A percentile compares a stretch with the other conserved stretches of the same genome.
Evolutionary conservation across 2,329 filamentous ascomycete genomes (phyloP).

Genomic region (Aspergillus vadensis): DNA sequence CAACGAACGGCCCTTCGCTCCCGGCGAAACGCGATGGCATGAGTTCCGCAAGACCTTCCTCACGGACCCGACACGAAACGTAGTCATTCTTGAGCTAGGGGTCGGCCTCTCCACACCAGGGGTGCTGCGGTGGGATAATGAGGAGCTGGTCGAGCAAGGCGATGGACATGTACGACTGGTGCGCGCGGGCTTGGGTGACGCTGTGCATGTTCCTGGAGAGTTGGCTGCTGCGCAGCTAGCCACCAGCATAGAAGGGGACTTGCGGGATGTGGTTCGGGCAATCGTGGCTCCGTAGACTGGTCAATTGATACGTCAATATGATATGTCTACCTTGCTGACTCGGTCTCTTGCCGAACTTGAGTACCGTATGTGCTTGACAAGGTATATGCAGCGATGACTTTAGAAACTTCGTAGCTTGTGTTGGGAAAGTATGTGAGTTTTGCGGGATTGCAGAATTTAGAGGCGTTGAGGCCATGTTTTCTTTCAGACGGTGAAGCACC

Average conservation of each 20-base stretch:
- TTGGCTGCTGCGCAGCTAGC: conserved; percentile 20
- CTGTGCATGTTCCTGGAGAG: conserved; percentile 24
- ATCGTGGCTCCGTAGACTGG: not conserved
- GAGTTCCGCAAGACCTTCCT: conserved; percentile 9
- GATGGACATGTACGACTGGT: conserved; percentile 17
- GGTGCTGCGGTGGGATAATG: conserved; percentile 27
- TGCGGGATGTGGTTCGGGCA: conserved; percentile 10
- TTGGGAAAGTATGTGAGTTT: too few relatives aligned
- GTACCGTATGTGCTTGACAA: too few relatives aligned
- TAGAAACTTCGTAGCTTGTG: too few relatives aligned
- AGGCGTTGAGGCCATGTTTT: too few relatives aligned
- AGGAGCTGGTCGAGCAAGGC: conserved; percentile 19
- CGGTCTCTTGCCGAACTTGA: too few relatives aligned
- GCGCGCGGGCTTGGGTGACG: conserved; percentile 22
- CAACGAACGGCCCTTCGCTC: conserved; percentile 18
- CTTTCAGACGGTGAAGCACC: too few relatives aligned
- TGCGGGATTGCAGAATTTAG: too few relatives aligned
- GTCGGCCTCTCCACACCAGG: conserved; percentile 27
- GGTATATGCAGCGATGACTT: too few relatives aligned
- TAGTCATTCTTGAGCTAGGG: conserved; percentile 25
- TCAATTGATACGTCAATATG: too few relatives aligned
- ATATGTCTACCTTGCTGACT: too few relatives aligned
- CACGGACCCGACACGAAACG: not conserved
- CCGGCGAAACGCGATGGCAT: conserved; percentile 16
- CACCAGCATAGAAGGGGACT: conserved; percentile 18